Evolutionary conservation across 2,329 filamentous ascomycete genomes (phyloP), one percentile per base, ranked within the genome.

Genomic region (Ophioceras dolichostomum): DNA sequence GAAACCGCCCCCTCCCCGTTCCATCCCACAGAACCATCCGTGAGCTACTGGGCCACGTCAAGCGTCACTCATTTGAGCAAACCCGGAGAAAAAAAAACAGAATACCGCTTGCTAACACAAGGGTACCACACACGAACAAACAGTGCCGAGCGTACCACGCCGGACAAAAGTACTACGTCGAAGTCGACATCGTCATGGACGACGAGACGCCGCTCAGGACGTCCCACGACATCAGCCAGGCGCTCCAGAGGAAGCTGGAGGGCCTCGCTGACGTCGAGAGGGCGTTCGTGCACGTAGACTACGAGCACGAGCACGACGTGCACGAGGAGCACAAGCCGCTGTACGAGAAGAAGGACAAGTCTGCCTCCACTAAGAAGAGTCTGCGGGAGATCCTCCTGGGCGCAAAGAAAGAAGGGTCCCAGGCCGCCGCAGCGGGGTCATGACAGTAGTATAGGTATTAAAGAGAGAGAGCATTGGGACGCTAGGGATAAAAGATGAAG

Each of bases 101-200:
- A 13, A 7, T 17, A 28, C 7, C 26, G 14, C 10, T 20, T 16
- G 10, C 34, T 17, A 10, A 7, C 12, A 24, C 6, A 27, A 22
- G 7, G 13, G n/a, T n/a, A n/a, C n/a, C n/a, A n/a, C n/a, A n/a
- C 14, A n/a, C 5, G 28, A 30, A 16, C 28, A 30, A 30, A 31
- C 33, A 61, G 56, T 72, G 68, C 51, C 66, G 68, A 38, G 73
- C 73, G 4, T 78, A 78, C 48, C 72, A 77, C 47, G 70, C 71
- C 0, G 73, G 74, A 0, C 70, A 76, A 43, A 64, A 68, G 28
- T 73, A 75, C 45, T 77, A 76, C 44, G 73, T 76, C 14, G 73
- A 78, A 45, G 67, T 78, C 4, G 73, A 78, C 46, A 64, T 78
- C 36, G 65, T 78, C 36, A 73, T 78, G 61, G 65, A 74, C 47